A percentile compares a stretch with the other conserved stretches of the same genome.
Evolutionary conservation across 331 rosid genomes (phyloP).

Genomic region (Ulmus americana): DNA sequence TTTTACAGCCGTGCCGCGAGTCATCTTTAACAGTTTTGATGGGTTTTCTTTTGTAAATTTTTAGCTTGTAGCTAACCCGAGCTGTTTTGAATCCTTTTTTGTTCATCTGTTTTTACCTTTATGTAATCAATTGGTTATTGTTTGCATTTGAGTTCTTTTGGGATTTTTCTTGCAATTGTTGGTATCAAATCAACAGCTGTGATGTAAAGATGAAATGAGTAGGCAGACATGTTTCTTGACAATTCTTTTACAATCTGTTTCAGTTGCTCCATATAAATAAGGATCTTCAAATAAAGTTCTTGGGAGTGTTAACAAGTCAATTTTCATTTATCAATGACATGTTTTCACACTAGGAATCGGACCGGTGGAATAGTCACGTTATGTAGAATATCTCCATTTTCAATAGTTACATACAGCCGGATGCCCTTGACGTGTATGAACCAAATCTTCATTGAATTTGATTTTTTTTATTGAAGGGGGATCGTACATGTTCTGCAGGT

Average conservation of each 20-base stretch:
- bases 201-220: slow-evolving; percentile 3
- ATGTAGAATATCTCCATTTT: neutral
- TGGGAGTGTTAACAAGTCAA: too few species aligned
- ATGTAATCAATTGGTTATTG: too few species aligned
- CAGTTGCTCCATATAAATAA: too few species aligned
- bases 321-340: too few species aligned
- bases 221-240: neutral
- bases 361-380: neutral
- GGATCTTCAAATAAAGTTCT: too few species aligned
- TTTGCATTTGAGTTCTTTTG: too few species aligned
- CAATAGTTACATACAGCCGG: neutral
- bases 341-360: too few species aligned
- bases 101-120: neutral
- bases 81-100: neutral
- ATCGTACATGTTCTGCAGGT: neutral
- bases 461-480: neutral
- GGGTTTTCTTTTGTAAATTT: neutral
- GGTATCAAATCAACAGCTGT: slow-evolving; percentile 1
- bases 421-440: slow-evolving; percentile 5
- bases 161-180: neutral
- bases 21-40: neutral
- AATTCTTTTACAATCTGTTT: too few species aligned
- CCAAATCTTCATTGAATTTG: slow-evolving; percentile 11
- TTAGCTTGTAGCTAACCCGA: too few species aligned
- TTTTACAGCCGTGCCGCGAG: neutral